These are phyloP conservation scores for Platanthera zijinensis DNA, from an alignment of 106 monocot genomes.

Conservation along the genomic window DNA sequence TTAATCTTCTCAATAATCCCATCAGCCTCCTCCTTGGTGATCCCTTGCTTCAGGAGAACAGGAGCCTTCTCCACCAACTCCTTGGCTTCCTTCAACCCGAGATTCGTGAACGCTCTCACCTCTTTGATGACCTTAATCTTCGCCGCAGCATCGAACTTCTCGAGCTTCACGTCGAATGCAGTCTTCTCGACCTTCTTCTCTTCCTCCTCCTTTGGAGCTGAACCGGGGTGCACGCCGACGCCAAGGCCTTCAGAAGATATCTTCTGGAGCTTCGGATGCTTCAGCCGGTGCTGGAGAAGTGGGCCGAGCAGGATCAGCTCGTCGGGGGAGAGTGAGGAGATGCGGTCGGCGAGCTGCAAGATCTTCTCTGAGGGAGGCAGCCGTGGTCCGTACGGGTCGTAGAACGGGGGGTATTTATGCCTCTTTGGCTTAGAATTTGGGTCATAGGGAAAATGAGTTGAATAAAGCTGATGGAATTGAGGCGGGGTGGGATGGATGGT, in stretches of 20 bases:
- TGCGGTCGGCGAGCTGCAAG: constrained; percentile 67
- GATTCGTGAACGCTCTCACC: constrained; percentile 76
- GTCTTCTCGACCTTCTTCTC: constrained; percentile 88
- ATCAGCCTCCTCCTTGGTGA: constrained; percentile 82
- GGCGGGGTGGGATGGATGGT: neutral
- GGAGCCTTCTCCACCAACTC: constrained; percentile 88
- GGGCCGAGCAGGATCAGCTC: constrained; percentile 74
- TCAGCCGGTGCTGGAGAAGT: constrained; percentile 39
- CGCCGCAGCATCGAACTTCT: constrained; percentile 78
- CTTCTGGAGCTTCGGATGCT: constrained; percentile 47
- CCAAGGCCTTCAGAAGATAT: constrained; percentile 49
- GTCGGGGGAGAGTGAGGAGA: constrained; percentile 52
- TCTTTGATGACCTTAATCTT: constrained; percentile 98
- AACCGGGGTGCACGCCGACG: constrained; percentile 27
- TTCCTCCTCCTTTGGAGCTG: constrained; percentile 31
- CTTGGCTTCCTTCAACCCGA: constrained; percentile 94
- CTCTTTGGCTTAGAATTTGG: constrained; percentile 38
- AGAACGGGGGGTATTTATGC: constrained; percentile 71
- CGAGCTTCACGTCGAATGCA: constrained; percentile 79
- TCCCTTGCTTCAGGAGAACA: constrained; percentile 69
- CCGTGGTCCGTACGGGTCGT: constrained; percentile 74
- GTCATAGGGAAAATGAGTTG: constrained; percentile 21
- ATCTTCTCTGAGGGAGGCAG: constrained; percentile 78
- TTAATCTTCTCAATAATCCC: constrained; percentile 88
- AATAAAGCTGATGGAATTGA: constrained; percentile 23